Conservation (phyloP, 129 eudicot genomes). For the Centaurea solstitialis region DNA sequence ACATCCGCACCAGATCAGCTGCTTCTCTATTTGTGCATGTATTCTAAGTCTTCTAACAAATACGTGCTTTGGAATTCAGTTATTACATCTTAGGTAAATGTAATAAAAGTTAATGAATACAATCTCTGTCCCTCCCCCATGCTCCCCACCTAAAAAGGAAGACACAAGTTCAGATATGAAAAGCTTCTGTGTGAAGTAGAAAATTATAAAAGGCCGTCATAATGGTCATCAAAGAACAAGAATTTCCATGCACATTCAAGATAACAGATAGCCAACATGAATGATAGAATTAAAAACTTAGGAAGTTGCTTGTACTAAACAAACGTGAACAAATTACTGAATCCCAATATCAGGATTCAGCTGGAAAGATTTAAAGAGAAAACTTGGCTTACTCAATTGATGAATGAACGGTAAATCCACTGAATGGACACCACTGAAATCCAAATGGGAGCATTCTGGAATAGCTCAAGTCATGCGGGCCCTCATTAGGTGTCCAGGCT, state of each 20-base stretch:
- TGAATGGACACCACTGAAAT: constrained; percentile 54
- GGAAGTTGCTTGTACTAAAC: not conserved
- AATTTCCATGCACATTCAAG: not conserved
- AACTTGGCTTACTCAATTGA: constrained; percentile 50
- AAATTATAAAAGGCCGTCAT: constrained; percentile 5
- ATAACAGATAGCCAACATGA: not conserved
- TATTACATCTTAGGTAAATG: not conserved
- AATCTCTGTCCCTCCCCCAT: not conserved
- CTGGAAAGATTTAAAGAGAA: constrained; percentile 14
- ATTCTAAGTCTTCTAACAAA: not conserved
- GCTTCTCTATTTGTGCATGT: not conserved
- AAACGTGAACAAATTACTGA: not conserved
- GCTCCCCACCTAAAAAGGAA: not conserved
- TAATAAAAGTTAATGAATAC: not conserved
- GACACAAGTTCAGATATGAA: not conserved
- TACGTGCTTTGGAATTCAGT: not conserved
- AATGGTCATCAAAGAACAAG: not conserved
- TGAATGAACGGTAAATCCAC: constrained; percentile 54
- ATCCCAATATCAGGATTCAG: not conserved
- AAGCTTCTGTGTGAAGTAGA: not conserved
- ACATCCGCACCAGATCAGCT: constrained; percentile 5
- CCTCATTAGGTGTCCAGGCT: constrained; percentile 39
- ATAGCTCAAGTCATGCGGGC: constrained; percentile 37
- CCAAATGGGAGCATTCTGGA: constrained; percentile 57
- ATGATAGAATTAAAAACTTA: not conserved